Conservation (phyloP, 2,329 filamentous ascomycete genomes). For the Apiospora kogelbergensis region DNA sequence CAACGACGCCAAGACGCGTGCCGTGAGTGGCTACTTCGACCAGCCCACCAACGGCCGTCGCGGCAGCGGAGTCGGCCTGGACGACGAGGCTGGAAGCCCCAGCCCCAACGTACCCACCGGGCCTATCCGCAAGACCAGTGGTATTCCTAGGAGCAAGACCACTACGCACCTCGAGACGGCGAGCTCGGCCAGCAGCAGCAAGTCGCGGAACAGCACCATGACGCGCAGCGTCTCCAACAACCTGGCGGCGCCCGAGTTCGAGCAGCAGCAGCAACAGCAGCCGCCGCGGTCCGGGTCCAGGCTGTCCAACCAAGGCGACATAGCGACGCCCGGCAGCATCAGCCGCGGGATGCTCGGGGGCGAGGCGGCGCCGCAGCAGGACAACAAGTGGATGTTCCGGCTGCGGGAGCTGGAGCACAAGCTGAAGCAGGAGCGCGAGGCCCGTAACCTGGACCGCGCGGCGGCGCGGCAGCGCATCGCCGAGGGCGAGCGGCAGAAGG, state of each 20-base stretch:
- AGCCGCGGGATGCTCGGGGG: not conserved
- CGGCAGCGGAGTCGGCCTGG: slow-evolving; percentile 35
- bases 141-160: slow-evolving; percentile 38
- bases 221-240: slow-evolving; percentile 26
- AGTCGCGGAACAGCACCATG: slow-evolving; percentile 24
- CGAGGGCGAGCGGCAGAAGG: slow-evolving; percentile 33
- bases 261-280: not conserved
- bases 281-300: slow-evolving; percentile 15
- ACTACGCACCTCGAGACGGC: slow-evolving; percentile 30
- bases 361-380: slow-evolving; percentile 35
- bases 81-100: slow-evolving; percentile 44
- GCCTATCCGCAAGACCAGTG: slow-evolving; percentile 35
- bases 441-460: slow-evolving; percentile 76
- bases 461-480: slow-evolving; percentile 72
- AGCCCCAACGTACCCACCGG: slow-evolving; percentile 56
- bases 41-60: slow-evolving; percentile 41
- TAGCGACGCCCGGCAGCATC: not conserved
- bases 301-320: not conserved
- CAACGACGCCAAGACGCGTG: slow-evolving; percentile 55
- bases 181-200: slow-evolving; percentile 24
- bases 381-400: slow-evolving; percentile 81
- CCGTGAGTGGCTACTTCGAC: slow-evolving; percentile 24
- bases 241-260: slow-evolving; percentile 18
- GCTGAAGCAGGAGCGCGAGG: slow-evolving; percentile 87
- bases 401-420: slow-evolving; percentile 85